phyloP scores from a whole-genome alignment of 2,329 filamentous ascomycete genomes.

The Aspergillus neotritici region DNA sequence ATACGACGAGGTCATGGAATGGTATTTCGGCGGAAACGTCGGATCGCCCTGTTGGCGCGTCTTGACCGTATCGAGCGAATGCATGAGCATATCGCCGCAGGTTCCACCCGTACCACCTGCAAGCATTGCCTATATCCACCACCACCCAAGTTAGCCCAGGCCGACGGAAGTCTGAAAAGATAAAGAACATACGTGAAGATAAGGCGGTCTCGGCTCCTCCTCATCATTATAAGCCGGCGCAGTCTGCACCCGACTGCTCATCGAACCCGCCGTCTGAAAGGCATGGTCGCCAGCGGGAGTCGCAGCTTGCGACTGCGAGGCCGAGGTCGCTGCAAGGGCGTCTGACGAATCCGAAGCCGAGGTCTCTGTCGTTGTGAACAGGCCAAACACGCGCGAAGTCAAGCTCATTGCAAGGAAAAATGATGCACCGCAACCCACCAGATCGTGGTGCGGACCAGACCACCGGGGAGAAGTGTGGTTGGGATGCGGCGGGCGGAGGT shows the following conservation, averaged over 20 bases:
- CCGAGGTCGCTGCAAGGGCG: constrained; percentile 26
- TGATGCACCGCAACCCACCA: constrained; percentile 25
- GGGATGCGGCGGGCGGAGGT: constrained; percentile 20
- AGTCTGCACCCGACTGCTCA: constrained; percentile 25
- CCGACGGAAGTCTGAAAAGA: too few relatives aligned
- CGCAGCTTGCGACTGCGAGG: not conserved
- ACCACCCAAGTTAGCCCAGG: constrained; percentile 9
- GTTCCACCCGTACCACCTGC: constrained; percentile 89
- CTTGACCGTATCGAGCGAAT: constrained; percentile 97
- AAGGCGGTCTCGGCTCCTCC: constrained; percentile 55
- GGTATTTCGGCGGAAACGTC: constrained; percentile 86
- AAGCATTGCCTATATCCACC: constrained; percentile 71
- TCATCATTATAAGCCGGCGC: constrained; percentile 43
- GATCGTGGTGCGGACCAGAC: constrained; percentile 27
- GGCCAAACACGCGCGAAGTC: constrained; percentile 49
- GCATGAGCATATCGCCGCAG: constrained; percentile 96
- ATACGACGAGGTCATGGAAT: constrained; percentile 83
- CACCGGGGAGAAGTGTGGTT: constrained; percentile 20
- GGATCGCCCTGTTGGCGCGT: constrained; percentile 96
- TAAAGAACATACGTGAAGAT: constrained; percentile 53
- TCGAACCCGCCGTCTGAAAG: constrained; percentile 10
- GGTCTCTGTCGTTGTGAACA: constrained; percentile 44
- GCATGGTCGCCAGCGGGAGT: constrained; percentile 18
- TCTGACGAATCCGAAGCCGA: constrained; percentile 24
- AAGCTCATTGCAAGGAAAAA: constrained; percentile 50